Conservation (phyloP, 768 basidiomycete genomes). For the Gyrodon lividus region DNA sequence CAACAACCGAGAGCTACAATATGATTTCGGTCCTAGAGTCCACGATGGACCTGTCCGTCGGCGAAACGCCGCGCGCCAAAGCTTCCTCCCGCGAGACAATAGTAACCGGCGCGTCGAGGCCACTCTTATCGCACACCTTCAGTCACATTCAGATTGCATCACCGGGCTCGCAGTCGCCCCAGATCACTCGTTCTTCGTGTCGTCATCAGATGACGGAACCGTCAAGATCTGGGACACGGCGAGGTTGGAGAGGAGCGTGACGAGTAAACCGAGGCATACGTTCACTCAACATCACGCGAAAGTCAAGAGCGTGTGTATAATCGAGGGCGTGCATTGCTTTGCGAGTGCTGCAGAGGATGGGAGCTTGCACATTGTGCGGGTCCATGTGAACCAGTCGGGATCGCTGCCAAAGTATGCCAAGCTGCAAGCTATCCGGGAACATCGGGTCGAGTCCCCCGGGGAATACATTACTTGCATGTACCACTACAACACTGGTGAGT, state of each 20-base stretch:
- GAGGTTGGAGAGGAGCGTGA: constrained; percentile 90
- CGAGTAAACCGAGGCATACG: constrained; percentile 75
- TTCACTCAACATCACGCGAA: constrained; percentile 72
- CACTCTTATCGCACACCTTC: constrained; percentile 78
- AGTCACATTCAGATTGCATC: constrained; percentile 77
- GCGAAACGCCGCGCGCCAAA: constrained; percentile 69
- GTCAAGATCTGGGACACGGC: constrained; percentile 93
- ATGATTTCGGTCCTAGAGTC: constrained; percentile 90
- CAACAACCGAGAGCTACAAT: constrained; percentile 78
- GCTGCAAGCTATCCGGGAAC: constrained; percentile 77
- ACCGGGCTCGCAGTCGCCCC: constrained; percentile 85
- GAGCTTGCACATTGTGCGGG: constrained; percentile 79
- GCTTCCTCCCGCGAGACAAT: constrained; percentile 65
- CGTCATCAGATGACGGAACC: constrained; percentile 91
- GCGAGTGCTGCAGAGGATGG: constrained; percentile 85
- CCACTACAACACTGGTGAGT: constrained; percentile 74
- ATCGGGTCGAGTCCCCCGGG: constrained; percentile 65
- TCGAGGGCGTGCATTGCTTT: constrained; percentile 88
- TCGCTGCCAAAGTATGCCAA: constrained; percentile 82
- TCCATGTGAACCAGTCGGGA: constrained; percentile 67
- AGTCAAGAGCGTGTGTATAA: constrained; percentile 67
- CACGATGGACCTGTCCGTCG: constrained; percentile 79
- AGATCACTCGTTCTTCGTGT: constrained; percentile 93
- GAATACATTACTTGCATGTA: constrained; percentile 84
- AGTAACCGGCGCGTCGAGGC: constrained; percentile 64